Evolutionary conservation across 2,329 filamentous ascomycete species (phyloP), one percentile per base, ranked within the genome.

Genomic region (Akanthomyces muscarius): DNA sequence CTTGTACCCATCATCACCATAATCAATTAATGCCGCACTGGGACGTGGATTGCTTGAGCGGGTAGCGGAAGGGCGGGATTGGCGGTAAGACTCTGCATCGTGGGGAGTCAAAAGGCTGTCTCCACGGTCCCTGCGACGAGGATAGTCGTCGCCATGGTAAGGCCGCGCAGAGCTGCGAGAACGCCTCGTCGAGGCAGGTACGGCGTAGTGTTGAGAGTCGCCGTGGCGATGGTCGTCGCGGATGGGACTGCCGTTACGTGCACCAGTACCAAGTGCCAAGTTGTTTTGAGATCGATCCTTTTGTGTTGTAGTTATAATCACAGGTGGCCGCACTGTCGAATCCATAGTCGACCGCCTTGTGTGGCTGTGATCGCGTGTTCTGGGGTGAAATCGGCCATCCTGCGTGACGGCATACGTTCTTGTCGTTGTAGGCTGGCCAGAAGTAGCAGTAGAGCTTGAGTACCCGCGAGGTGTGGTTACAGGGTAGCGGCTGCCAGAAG

Each of bases 1-100:
- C 68, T 86, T 83, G 68, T 84, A 88, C 10, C 82, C 85, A 53
- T 86, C 82, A 36, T 84, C 82, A 14, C 82, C 83, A 65, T 85
- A 86, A 66, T 84, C 81, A 51, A 82, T 74, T 10, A 77, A 73
- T 63, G 76, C 73, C 16, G 75, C 75, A 64, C 75, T 74, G 63
- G 80, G 80, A 52, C 78, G 78, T 1, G 78, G 72, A 11, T 76
- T 73, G 65, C 73, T 78, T 45, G 77, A 73, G 66, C 83, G 85
- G 25, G 77, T 68, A 14, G 78, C 74, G 25, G 78, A 76, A 6
- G 81, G 78, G 11, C 82, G 80, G 54, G 77, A 73, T 62, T 75
- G 76, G 65, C 80, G 80, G 66, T 83, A 82, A 33, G 74, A 69
- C 59, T 85, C 82, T 45, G 75, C 66, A 67, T 77, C 70, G 63